phyloP scores from a whole-genome alignment of 1,284 basidiomycete genomes.

The Pseudozyma tsukubaensis region DNA sequence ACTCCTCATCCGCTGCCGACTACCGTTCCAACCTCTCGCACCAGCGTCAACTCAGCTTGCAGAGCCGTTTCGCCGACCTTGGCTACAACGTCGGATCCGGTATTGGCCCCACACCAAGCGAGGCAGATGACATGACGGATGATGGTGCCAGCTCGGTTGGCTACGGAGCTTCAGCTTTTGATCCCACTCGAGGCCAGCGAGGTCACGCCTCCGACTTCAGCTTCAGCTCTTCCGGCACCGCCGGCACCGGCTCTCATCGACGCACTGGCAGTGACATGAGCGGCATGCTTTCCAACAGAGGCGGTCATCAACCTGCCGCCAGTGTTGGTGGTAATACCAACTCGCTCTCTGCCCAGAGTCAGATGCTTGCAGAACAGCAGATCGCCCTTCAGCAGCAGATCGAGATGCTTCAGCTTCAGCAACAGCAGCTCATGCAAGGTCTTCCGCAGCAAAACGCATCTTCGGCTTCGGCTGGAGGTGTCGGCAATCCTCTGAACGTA shows the following conservation, averaged over 20 bases:
- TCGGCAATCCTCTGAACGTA: slow-evolving; percentile 27
- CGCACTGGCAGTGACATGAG: slow-evolving; percentile 60
- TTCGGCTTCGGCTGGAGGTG: slow-evolving; percentile 37
- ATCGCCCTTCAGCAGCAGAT: slow-evolving; percentile 71
- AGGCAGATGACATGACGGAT: slow-evolving; percentile 53
- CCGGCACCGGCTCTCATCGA: slow-evolving; percentile 45
- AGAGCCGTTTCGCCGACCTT: slow-evolving; percentile 60
- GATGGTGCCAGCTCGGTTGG: slow-evolving; percentile 57
- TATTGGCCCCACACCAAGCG: slow-evolving; percentile 30
- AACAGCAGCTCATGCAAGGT: slow-evolving; percentile 69
- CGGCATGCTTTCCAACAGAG: slow-evolving; percentile 34
- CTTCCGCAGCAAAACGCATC: slow-evolving; percentile 7
- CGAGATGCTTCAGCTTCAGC: slow-evolving; percentile 70
- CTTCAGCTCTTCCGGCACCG: slow-evolving; percentile 34
- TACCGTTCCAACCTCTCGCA: slow-evolving; percentile 44
- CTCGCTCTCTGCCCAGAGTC: slow-evolving; percentile 73
- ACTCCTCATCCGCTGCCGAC: slow-evolving; percentile 25
- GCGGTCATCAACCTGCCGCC: slow-evolving; percentile 66
- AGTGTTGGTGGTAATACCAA: slow-evolving; percentile 82
- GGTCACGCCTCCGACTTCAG: slow-evolving; percentile 36
- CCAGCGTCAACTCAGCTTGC: slow-evolving; percentile 56
- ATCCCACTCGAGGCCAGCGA: slow-evolving; percentile 52
- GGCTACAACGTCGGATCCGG: slow-evolving; percentile 50
- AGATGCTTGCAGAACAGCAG: slow-evolving; percentile 71
- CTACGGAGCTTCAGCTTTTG: slow-evolving; percentile 57